These are phyloP conservation scores for Artomyces pyxidatus DNA, from an alignment of 768 basidiomycete species.

Conservation along the genomic window DNA sequence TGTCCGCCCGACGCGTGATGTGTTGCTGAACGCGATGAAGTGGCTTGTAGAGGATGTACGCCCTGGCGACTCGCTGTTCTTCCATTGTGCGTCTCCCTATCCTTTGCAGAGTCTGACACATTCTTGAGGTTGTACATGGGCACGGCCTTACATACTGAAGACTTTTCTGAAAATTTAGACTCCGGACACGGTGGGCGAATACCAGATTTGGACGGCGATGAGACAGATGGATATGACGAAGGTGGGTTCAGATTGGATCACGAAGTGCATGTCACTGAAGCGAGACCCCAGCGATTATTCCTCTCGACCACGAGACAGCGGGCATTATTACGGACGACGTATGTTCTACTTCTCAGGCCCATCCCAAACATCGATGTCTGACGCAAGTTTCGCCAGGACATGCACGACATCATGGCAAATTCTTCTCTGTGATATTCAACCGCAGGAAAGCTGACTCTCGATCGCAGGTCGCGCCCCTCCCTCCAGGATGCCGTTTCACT, in stretches of 20 bases:
- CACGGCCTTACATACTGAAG: too few species aligned
- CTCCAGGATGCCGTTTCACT: constrained; percentile 86
- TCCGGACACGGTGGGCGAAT: constrained; percentile 95
- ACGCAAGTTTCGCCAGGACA: constrained; percentile 31
- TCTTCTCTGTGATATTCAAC: too few species aligned
- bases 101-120: too few species aligned
- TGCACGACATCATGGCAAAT: constrained; percentile 73
- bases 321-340: constrained; percentile 91
- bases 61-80: constrained; percentile 82
- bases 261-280: too few species aligned
- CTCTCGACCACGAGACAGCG: constrained; percentile 54
- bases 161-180: constrained; percentile 34
- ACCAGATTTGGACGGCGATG: constrained; percentile 74
- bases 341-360: constrained; percentile 20
- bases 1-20: constrained; percentile 65
- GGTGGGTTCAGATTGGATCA: constrained; percentile 30
- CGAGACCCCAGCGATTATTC: constrained; percentile 65
- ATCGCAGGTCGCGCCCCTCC: constrained; percentile 46
- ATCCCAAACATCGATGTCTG: not conserved
- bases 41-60: constrained; percentile 83
- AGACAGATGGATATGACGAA: constrained; percentile 81
- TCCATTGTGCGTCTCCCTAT: constrained; percentile 64
- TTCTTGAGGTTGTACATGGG: too few species aligned
- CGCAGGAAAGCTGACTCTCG: not conserved
- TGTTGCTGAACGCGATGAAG: constrained; percentile 82